Evolutionary conservation across 2,329 filamentous ascomycete species (phyloP), one percentile per base, ranked within the genome.

Genomic region (Hypomyces perniciosus): DNA sequence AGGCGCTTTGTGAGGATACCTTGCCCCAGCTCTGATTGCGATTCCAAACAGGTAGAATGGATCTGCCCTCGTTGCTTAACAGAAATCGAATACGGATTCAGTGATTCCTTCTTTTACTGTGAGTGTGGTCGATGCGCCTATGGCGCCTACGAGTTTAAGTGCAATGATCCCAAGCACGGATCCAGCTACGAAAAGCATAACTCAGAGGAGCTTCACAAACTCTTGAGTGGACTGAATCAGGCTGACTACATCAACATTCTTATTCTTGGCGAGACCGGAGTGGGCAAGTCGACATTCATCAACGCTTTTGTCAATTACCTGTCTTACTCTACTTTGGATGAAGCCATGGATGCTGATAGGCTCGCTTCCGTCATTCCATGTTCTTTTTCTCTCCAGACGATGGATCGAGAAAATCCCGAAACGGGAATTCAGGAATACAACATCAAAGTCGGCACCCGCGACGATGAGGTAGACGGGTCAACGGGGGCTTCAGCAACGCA

Each of bases 251-350:
- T 69, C 28, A 76, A 75, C 40, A 72, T 77, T 13, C 53, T 77
- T 27, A 67, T 77, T 4, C 60, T 77, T 0, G 73, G 74, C 0
- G 72, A 76, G 55, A 74, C 73, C 0, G 74, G 73, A 0, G 74
- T 75, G 0, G 74, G 74, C 0, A 77, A 77, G 47, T 73, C 70
- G 1, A 76, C 74, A 0, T 77, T 69, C 39, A 75, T 77, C 58
- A 77, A 76, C 43, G 68, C 72, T 0, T 73, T 76, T 33, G 56
- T 71, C 55, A 77, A 77, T 53, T 76, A 76, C 49, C 51, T 76
- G 4, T 60, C 56, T 0, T 70, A 64, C 44, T 57, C 64, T 0
- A 63, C 63, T 0, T 59, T 76, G 0, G 65, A 72, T 6, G 68
- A 73, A 2, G 73, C 72, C 0, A 53, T 52, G 2, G 35, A 51